phyloP scores from a whole-genome alignment of 371 early-diverging fungal species.

The Blastocladiella emersonii region DNA sequence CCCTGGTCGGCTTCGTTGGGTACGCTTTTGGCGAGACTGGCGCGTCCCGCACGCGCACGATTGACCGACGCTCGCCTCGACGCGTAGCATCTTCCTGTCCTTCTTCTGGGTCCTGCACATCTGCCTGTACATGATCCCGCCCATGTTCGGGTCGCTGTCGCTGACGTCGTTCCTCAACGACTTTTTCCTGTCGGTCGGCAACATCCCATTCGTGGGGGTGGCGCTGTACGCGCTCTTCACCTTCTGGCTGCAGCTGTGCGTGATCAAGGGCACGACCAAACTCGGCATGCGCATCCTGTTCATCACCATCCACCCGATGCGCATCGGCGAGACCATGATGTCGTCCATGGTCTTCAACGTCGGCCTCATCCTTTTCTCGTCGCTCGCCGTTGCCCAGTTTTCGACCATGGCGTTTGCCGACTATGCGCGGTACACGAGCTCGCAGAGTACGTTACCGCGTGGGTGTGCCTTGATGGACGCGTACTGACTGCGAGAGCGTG shows the following conservation, averaged over 20 bases:
- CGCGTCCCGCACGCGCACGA: too few relatives aligned
- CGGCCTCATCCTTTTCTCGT: slow-evolving; percentile 33
- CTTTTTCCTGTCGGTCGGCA: slow-evolving; percentile 20
- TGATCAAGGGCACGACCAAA: slow-evolving; percentile 34
- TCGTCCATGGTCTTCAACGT: slow-evolving; percentile 36
- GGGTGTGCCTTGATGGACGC: too few relatives aligned
- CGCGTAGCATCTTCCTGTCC: slow-evolving; percentile 24
- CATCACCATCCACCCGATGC: slow-evolving; percentile 33
- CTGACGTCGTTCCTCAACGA: slow-evolving; percentile 32
- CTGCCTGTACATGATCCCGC: slow-evolving; percentile 26
- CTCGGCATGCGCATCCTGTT: slow-evolving; percentile 39
- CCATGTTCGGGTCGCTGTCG: slow-evolving; percentile 10
- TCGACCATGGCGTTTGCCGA: slow-evolving; percentile 28
- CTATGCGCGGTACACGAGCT: slow-evolving; percentile 31
- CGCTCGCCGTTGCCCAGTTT: slow-evolving; percentile 37
- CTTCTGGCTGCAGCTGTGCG: slow-evolving; percentile 36
- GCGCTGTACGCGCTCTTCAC: slow-evolving; percentile 31
- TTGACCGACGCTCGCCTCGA: not conserved
- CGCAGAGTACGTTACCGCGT: slow-evolving; percentile 17
- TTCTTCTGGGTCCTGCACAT: slow-evolving; percentile 36
- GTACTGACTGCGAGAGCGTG: too few relatives aligned
- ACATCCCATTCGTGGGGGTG: slow-evolving; percentile 35
- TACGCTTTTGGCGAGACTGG: too few relatives aligned
- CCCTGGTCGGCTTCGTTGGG: slow-evolving; percentile 26
- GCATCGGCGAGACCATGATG: slow-evolving; percentile 41